Percentiles rank a stretch among this genome's conserved stretches.
Evolutionary conservation across 768 basidiomycete genomes (phyloP).

Genomic region (Trichaptum fuscoviolaceum): DNA sequence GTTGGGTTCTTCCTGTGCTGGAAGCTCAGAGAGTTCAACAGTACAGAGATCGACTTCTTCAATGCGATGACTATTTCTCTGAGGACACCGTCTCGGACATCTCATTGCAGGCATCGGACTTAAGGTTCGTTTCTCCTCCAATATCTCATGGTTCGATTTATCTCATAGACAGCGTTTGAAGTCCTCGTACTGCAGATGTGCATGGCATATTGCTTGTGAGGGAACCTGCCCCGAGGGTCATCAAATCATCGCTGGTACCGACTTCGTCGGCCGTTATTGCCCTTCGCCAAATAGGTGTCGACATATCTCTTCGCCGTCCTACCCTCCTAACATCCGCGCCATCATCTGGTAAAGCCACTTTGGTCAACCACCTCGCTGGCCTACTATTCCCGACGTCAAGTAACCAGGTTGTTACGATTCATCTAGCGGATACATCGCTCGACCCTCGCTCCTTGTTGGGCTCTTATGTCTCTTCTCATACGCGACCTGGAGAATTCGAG

Average conservation of each 20-base stretch:
- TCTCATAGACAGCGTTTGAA: conserved; percentile 24
- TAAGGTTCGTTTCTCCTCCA: conserved; percentile 42
- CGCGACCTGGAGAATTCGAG: conserved; percentile 82
- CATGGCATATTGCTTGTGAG: conserved; percentile 65
- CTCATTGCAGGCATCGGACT: conserved; percentile 38
- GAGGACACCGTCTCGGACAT: conserved; percentile 30
- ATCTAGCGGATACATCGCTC: conserved; percentile 91
- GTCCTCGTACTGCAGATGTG: conserved; percentile 54
- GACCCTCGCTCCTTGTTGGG: conserved; percentile 92
- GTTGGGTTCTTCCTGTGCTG: conserved; percentile 74
- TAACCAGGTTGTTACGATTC: conserved; percentile 77
- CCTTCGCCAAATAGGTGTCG: conserved; percentile 57
- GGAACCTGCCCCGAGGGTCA: conserved; percentile 24
- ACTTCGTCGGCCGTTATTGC: conserved; percentile 58
- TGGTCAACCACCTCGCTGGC: conserved; percentile 72
- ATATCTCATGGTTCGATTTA: not conserved
- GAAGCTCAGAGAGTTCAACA: conserved; percentile 60
- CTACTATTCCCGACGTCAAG: conserved; percentile 50
- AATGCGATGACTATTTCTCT: conserved; percentile 42
- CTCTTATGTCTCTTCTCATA: conserved; percentile 85
- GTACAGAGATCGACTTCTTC: conserved; percentile 38
- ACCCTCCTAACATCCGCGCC: conserved; percentile 80
- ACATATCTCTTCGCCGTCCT: conserved; percentile 66
- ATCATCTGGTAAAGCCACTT: conserved; percentile 82
- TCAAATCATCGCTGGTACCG: conserved; percentile 43